phyloP scores from a whole-genome alignment of 1,284 basidiomycete genomes.

The Marasmius sp. region DNA sequence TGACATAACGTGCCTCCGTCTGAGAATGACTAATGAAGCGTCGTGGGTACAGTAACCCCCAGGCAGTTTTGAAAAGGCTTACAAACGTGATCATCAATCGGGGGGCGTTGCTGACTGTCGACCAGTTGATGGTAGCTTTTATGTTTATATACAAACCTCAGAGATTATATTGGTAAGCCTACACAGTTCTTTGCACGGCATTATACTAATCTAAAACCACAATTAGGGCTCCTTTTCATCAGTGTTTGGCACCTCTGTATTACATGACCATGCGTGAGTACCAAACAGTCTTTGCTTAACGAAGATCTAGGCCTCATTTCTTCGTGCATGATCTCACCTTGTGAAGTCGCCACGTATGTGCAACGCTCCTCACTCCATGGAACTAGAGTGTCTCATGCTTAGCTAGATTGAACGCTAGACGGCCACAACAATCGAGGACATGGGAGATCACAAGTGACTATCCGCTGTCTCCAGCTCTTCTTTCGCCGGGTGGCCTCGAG shows the following conservation, averaged over 20 bases:
- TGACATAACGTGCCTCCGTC: background rate
- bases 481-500: too few species aligned
- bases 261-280: conserved; percentile 1
- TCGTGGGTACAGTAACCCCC: background rate
- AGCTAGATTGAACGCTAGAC: too few species aligned
- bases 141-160: background rate
- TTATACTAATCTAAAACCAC: background rate
- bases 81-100: background rate
- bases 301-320: too few species aligned
- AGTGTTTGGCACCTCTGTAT: background rate
- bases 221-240: background rate
- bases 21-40: background rate
- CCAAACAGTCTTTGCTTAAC: too few species aligned
- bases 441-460: too few species aligned
- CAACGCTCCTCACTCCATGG: too few species aligned
- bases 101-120: background rate
- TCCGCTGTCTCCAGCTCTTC: too few species aligned
- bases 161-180: background rate
- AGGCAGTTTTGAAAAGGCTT: background rate
- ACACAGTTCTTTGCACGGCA: background rate
- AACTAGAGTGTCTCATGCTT: too few species aligned
- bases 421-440: too few species aligned
- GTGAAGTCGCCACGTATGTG: too few species aligned
- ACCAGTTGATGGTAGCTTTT: background rate
- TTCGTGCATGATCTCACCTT: too few species aligned